phyloP scores from a whole-genome alignment of 257 asterid species.

The Solanum habrochaites region DNA sequence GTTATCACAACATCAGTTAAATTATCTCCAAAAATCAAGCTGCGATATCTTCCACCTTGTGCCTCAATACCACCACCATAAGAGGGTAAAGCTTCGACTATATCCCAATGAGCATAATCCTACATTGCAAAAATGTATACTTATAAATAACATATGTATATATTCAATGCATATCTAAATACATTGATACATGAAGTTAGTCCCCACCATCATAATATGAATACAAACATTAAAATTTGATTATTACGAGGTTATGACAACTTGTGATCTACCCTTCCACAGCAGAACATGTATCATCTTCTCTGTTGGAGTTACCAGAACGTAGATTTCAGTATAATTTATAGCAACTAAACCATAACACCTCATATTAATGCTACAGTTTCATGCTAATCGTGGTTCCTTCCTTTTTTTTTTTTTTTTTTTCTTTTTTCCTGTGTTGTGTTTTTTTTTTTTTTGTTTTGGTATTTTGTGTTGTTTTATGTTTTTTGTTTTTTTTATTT shows the following conservation, averaged over 20 bases:
- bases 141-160: neutral
- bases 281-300: neutral
- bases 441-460: too few relatives aligned
- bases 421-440: too few relatives aligned
- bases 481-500: too few relatives aligned
- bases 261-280: neutral
- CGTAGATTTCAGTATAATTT: neutral
- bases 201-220: neutral
- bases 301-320: neutral
- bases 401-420: too few relatives aligned
- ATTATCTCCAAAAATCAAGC: constrained; percentile 48
- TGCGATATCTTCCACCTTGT: constrained; percentile 60
- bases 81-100: constrained; percentile 67
- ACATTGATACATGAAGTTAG: neutral
- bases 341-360: neutral
- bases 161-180: neutral
- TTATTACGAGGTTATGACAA: neutral
- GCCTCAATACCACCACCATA: constrained; percentile 56
- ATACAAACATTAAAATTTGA: neutral
- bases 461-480: too few relatives aligned
- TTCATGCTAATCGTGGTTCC: neutral
- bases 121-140: neutral
- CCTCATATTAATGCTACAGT: neutral
- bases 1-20: constrained; percentile 66
- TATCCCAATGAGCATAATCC: constrained; percentile 60